phyloP scores from a whole-genome alignment of 495 filamentous ascomycete genomes.

The Saxophila tyrrhenica region DNA sequence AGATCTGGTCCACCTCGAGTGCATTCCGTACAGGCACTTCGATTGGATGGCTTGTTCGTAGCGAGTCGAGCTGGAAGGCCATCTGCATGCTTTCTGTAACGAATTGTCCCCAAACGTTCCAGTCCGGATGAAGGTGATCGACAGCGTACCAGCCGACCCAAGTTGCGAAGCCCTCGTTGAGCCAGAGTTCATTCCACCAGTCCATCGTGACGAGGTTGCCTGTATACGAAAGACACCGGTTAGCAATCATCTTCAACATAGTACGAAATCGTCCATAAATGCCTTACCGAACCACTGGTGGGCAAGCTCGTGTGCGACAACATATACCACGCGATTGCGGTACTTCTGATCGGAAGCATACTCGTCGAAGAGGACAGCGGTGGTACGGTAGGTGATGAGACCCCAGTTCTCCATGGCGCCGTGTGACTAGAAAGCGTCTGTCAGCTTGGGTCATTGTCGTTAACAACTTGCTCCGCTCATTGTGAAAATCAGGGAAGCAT shows the following conservation, averaged over 20 bases:
- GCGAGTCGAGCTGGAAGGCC: conserved; percentile 77
- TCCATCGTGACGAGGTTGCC: conserved; percentile 85
- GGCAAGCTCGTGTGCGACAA: conserved; percentile 87
- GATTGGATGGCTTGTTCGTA: conserved; percentile 87
- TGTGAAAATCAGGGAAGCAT: not conserved
- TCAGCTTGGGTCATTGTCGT: not conserved
- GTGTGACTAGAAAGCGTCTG: conserved; percentile 40
- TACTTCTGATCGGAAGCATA: conserved; percentile 76
- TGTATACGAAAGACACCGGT: too few relatives aligned
- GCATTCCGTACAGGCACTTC: conserved; percentile 85
- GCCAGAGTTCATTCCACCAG: conserved; percentile 93
- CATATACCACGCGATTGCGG: conserved; percentile 85
- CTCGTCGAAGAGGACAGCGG: conserved; percentile 85
- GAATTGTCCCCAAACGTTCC: conserved; percentile 93
- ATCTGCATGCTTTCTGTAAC: conserved; percentile 84
- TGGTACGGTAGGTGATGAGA: conserved; percentile 88
- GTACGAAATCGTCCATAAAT: too few relatives aligned
- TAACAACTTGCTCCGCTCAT: too few relatives aligned
- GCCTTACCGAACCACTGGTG: conserved; percentile 99
- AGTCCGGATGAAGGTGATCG: conserved; percentile 87
- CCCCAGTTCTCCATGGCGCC: conserved; percentile 82
- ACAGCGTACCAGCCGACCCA: conserved; percentile 95
- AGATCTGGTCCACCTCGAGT: conserved; percentile 90
- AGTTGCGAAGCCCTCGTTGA: conserved; percentile 88
- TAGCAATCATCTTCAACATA: too few relatives aligned